Evolutionary conservation across 495 filamentous ascomycete genomes (phyloP), one percentile per base, ranked within the genome.

Genomic region (Opeltia flavorubescens): DNA sequence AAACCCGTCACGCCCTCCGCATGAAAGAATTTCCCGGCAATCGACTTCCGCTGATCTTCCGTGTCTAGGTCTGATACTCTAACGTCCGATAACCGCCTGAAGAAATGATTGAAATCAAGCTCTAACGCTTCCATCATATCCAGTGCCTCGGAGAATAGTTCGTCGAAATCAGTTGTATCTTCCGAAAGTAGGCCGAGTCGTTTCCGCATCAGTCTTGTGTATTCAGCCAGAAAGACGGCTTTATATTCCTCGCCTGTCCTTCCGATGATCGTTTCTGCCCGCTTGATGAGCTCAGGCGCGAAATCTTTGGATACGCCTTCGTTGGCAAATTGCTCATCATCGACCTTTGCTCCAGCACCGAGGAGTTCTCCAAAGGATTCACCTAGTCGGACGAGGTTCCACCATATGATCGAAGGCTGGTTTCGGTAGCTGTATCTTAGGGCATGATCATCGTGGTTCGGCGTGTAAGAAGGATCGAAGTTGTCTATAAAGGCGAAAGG

Each of bases 401-500:
- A 98, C 91, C 91, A 98, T 58, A 98, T 88, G 34, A 96, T 83
- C 38, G 80, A 86, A 1, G 91, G 88, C 56, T 98, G 91, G 64
- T 95, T 95, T 46, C 78, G 78, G 69, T 95, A 98, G 36, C 75
- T 76, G 61, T 98, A 98, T 26, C 91, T 77, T 13, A 94, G 63
- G 64, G 80, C 72, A 55, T 82, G 73, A 59, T 98, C 91, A 60
- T 98, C 91, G 61, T 98, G 91, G 58, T 98, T 98, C 4, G 91
- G 91, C 0, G 91, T 98, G 62, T 95, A 98, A 20, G 67, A 67
- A 0, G 91, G 91, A 59, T 95, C 88, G 58, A 96, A 96, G 53
- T 83, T 87, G 60, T 95, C 84, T 69, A 98, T 80, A 56, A 95
- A 95, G 18, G 91, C 89, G 57, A 96, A 98, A 0, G 91, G 91